Evolutionary conservation across 148 eudicot species (phyloP).

Genomic region (Camellia sinensis): DNA sequence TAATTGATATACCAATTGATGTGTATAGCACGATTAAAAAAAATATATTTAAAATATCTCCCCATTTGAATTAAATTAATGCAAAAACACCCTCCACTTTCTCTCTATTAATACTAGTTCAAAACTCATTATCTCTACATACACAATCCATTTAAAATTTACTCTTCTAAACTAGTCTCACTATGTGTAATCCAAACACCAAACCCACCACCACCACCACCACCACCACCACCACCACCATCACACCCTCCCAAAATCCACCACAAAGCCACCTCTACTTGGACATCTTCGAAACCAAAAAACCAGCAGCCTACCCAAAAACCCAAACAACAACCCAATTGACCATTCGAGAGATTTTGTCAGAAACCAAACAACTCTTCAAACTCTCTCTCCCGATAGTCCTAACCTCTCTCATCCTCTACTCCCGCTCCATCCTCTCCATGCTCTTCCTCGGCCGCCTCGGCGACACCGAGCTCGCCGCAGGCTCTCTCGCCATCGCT

Average conservation of each 20-base stretch:
- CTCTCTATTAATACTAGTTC: constrained; percentile 13
- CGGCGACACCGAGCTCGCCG: constrained; percentile 65
- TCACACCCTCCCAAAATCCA: neutral
- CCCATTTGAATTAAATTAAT: too few relatives aligned
- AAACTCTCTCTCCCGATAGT: constrained; percentile 56
- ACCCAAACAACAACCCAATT: neutral
- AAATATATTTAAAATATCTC: too few relatives aligned
- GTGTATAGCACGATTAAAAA: too few relatives aligned
- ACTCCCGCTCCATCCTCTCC: constrained; percentile 61
- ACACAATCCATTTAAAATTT: neutral
- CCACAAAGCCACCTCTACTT: constrained; percentile 28
- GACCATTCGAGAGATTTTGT: constrained; percentile 20
- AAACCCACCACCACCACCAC: constrained; percentile 1
- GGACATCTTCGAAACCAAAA: constrained; percentile 9
- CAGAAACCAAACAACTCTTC: constrained; percentile 41
- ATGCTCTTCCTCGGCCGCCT: constrained; percentile 69
- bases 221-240: constrained; percentile 9
- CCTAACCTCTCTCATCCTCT: constrained; percentile 54
- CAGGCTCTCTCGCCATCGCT: constrained; percentile 76
- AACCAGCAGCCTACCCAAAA: constrained; percentile 10
- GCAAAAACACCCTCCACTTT: neutral
- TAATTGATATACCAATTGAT: too few relatives aligned
- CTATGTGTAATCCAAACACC: constrained; percentile 42
- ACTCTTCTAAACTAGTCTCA: neutral
- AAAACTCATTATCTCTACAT: neutral